These are phyloP conservation scores for Diaporthe amygdali DNA, from an alignment of 2,329 filamentous ascomycete genomes.

Conservation along the genomic window DNA sequence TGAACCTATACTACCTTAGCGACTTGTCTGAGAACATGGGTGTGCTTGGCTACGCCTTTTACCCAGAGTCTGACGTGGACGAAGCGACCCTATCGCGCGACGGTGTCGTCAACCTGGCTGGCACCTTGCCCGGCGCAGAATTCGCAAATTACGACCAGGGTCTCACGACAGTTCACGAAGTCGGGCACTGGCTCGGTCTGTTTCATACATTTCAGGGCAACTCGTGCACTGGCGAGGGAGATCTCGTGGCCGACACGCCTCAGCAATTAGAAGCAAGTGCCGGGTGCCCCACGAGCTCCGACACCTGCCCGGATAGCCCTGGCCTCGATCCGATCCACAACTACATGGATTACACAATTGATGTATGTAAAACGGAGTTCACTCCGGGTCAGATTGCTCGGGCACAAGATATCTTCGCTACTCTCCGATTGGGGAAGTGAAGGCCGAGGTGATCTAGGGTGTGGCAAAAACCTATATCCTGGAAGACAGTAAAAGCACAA, in stretches of 20 bases:
- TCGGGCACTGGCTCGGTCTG: background rate
- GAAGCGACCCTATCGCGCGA: background rate
- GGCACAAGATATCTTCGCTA: background rate
- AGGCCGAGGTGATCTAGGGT: background rate
- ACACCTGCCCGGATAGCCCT: background rate
- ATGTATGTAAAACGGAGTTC: background rate
- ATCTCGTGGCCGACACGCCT: background rate
- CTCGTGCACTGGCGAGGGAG: background rate
- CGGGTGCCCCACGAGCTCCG: background rate
- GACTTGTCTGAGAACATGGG: background rate
- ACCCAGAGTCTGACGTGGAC: background rate
- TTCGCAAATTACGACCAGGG: background rate
- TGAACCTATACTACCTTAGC: constrained; percentile 3
- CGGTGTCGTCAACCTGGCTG: background rate
- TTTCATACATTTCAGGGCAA: background rate
- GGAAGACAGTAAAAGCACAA: background rate
- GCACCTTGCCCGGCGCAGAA: background rate
- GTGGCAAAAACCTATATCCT: no score
- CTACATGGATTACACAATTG: background rate
- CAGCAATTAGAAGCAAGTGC: background rate
- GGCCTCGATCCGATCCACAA: background rate
- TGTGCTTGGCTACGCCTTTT: background rate
- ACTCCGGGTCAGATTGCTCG: background rate
- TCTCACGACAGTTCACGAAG: background rate
- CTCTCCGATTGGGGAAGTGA: background rate